Evolutionary conservation across 805 yeast genomes (phyloP).

Genomic region (Myxozyma lipomycoides): DNA sequence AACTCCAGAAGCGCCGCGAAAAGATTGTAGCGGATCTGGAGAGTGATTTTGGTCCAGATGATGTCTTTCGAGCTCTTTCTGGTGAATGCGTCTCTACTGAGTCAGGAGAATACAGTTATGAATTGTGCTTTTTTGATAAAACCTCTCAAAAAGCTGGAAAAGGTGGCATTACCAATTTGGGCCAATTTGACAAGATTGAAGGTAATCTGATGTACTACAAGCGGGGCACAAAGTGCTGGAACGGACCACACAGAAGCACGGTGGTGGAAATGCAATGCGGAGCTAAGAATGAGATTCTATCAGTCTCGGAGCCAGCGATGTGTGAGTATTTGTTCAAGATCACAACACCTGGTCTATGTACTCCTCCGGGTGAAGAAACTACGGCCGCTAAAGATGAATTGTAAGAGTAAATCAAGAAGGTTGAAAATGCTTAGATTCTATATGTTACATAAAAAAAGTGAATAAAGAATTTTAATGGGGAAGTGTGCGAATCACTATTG

Average conservation of each 20-base stretch:
- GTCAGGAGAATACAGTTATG: conserved; percentile 71
- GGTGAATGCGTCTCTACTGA: conserved; percentile 46
- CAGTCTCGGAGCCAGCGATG: conserved; percentile 82
- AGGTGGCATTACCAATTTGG: conserved; percentile 48
- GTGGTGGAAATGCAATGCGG: conserved; percentile 67
- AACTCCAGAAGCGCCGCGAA: conserved; percentile 27
- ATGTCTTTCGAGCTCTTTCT: conserved; percentile 57
- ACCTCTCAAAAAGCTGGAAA: conserved; percentile 51
- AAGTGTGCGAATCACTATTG: conserved; percentile 13
- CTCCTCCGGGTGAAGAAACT: conserved; percentile 8
- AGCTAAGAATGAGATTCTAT: conserved; percentile 47
- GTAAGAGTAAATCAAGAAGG: neutral
- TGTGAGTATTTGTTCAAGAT: conserved; percentile 64
- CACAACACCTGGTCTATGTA: conserved; percentile 35
- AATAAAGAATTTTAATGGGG: neutral
- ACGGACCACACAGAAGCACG: conserved; percentile 82
- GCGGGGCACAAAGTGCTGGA: conserved; percentile 84
- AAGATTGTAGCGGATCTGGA: conserved; percentile 26
- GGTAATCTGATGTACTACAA: conserved; percentile 43
- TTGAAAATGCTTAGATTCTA: neutral
- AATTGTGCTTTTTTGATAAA: conserved; percentile 53
- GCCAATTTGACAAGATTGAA: conserved; percentile 38
- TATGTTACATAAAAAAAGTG: neutral
- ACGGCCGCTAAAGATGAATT: conserved; percentile 22
- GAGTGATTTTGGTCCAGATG: conserved; percentile 53